phyloP scores from a whole-genome alignment of 2,329 filamentous ascomycete genomes.

The Dichotomopilus funicola region DNA sequence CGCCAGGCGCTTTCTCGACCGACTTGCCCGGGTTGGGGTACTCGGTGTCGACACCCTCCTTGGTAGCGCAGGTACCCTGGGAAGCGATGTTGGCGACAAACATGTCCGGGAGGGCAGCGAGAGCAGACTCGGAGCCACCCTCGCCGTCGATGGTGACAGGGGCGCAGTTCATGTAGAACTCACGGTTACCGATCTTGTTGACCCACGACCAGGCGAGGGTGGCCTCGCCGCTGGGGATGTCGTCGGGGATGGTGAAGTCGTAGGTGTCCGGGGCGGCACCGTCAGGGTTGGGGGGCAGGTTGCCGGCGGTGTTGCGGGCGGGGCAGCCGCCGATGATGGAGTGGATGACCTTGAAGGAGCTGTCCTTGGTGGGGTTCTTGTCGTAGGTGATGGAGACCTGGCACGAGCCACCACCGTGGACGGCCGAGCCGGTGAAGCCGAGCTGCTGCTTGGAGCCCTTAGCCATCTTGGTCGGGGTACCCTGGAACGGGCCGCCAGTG shows the following conservation, averaged over 20 bases:
- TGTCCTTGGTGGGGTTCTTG: conserved; percentile 55
- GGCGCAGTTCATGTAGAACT: conserved; percentile 98
- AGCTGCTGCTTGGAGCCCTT: conserved; percentile 58
- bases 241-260: conserved; percentile 63
- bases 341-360: conserved; percentile 82
- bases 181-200: conserved; percentile 85
- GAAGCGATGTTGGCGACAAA: conserved; percentile 62
- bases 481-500: conserved; percentile 36
- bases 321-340: conserved; percentile 85
- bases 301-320: conserved; percentile 48
- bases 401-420: conserved; percentile 88
- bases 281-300: conserved; percentile 45
- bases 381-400: conserved; percentile 85
- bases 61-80: conserved; percentile 47
- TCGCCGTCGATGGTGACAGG: conserved; percentile 58
- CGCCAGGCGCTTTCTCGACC: conserved; percentile 34
- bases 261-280: conserved; percentile 50
- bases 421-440: conserved; percentile 62
- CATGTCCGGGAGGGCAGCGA: conserved; percentile 63
- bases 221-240: conserved; percentile 68
- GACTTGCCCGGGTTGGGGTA: conserved; percentile 62
- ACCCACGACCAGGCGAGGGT: conserved; percentile 92
- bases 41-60: conserved; percentile 48
- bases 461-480: conserved; percentile 51
- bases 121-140: conserved; percentile 44